phyloP scores from a whole-genome alignment of 306 rosid genomes.

The Dalbergia cultrata region DNA sequence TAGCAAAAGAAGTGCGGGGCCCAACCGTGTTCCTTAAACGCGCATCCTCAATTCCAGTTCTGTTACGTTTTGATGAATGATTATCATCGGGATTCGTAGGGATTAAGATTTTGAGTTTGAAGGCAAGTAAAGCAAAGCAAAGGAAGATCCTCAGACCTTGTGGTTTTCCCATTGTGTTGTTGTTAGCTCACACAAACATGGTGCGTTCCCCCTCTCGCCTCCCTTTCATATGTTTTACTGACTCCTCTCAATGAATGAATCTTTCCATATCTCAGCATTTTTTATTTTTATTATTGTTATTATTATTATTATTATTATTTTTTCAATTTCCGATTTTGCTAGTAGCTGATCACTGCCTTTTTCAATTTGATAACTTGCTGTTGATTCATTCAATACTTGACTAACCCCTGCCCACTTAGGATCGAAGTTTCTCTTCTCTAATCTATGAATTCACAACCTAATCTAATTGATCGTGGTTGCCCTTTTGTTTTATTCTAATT shows the following conservation, averaged over 20 bases:
- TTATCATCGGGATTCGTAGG: too few species aligned
- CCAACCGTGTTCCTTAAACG: background rate
- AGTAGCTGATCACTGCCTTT: background rate
- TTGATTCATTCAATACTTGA: background rate
- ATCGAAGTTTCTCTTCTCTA: too few species aligned
- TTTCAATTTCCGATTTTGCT: background rate
- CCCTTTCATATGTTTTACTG: background rate
- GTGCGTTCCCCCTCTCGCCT: background rate
- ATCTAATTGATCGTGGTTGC: slow-evolving; percentile 5
- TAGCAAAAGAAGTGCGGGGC: background rate
- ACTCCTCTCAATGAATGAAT: background rate
- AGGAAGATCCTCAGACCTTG: background rate
- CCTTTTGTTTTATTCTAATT: background rate
- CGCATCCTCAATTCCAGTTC: background rate
- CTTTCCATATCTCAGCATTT: background rate
- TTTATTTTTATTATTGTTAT: too few species aligned
- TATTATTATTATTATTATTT: background rate
- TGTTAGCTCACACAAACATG: background rate
- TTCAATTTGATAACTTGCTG: background rate
- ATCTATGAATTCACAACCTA: background rate
- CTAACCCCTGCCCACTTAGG: background rate
- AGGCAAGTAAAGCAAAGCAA: background rate
- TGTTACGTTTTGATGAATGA: too few species aligned
- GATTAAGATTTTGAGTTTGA: background rate
- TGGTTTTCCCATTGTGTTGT: background rate